Evolutionary conservation across 179 eudicot genomes (phyloP).

Genomic region (Camellia oleifera): DNA sequence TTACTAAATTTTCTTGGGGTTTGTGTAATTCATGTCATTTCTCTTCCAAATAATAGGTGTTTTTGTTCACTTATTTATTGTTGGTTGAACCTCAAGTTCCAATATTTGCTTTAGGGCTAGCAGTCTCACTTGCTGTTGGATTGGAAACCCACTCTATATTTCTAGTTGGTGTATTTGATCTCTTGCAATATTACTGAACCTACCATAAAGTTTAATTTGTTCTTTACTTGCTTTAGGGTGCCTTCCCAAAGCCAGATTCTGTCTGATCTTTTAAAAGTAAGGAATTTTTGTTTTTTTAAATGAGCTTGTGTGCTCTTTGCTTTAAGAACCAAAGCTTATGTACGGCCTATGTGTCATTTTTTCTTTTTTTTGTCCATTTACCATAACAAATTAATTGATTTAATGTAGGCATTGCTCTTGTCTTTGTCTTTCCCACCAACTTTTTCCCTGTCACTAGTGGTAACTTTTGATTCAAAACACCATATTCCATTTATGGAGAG

Average conservation of each 20-base stretch:
- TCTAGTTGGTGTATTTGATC: neutral
- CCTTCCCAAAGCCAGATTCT: neutral
- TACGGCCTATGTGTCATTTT: neutral
- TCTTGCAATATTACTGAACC: neutral
- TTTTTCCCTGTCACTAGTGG: neutral
- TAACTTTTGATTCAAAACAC: neutral
- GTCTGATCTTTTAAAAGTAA: neutral
- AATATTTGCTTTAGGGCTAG: neutral
- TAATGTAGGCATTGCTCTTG: neutral
- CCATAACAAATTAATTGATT: neutral
- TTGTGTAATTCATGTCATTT: neutral
- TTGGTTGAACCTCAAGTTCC: neutral
- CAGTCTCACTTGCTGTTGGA: too few species aligned
- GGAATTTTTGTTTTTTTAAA: too few species aligned
- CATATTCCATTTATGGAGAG: neutral
- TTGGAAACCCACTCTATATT: neutral
- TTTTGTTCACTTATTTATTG: neutral
- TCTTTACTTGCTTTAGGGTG: neutral
- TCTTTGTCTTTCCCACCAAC: neutral
- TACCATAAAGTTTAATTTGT: neutral
- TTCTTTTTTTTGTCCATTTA: neutral
- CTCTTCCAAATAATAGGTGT: neutral
- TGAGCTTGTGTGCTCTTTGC: neutral
- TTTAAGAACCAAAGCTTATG: neutral
- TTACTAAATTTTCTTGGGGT: neutral